Percentiles rank a stretch among this genome's conserved stretches.
Conservation (phyloP, 73 alveolate species). For the Paramecium bursaria region DNA sequence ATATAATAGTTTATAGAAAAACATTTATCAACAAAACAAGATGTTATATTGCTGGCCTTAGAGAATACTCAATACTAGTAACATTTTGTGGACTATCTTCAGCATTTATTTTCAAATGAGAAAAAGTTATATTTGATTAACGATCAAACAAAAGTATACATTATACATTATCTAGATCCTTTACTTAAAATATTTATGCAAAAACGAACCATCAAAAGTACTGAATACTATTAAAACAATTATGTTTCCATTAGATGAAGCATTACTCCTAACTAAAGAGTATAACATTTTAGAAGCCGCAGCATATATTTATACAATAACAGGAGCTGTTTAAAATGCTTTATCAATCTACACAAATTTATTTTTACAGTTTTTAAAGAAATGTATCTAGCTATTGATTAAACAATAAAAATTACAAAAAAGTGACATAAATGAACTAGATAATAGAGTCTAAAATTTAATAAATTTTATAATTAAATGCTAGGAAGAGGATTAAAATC, state of each 20-base stretch:
- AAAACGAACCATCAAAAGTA: slow-evolving; percentile 26
- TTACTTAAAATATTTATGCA: slow-evolving; percentile 15
- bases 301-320: slow-evolving; percentile 37
- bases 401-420: slow-evolving; percentile 6
- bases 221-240: slow-evolving; percentile 2
- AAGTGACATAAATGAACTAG: not conserved
- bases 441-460: slow-evolving; percentile 6
- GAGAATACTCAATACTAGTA: not conserved
- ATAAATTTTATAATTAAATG: no score
- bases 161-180: not conserved
- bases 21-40: slow-evolving; percentile 12
- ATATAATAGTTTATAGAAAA: slow-evolving; percentile 19
- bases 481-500: slow-evolving; percentile 45
- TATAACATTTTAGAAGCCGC: slow-evolving; percentile 33
- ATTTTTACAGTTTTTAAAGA: slow-evolving; percentile 6
- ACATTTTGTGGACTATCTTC: slow-evolving; percentile 11
- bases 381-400: not conserved
- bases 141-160: slow-evolving; percentile 3
- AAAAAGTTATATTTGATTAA: slow-evolving; percentile 4
- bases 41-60: slow-evolving; percentile 14
- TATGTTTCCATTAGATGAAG: slow-evolving; percentile 57
- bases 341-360: slow-evolving; percentile 9
- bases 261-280: not conserved
- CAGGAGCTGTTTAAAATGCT: slow-evolving; percentile 30
- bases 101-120: slow-evolving; percentile 2